Conservation (phyloP, 1,284 basidiomycete species). For the Microbotryum lychnidis-dioicae region DNA sequence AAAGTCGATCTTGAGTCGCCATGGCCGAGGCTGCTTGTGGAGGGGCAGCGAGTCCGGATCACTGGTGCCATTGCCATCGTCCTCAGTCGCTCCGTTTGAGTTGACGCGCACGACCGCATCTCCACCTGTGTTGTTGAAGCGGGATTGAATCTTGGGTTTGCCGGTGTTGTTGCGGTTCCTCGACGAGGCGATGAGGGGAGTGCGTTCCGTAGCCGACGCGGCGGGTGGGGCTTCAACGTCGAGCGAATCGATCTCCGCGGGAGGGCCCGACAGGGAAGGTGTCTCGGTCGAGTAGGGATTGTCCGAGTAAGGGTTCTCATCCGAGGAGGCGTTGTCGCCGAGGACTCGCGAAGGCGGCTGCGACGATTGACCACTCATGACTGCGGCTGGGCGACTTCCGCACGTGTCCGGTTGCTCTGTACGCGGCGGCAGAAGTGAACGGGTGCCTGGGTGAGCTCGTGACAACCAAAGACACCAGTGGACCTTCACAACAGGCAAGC, state of each 20-base stretch:
- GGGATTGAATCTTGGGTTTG: background rate
- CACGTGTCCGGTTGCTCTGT: too few species aligned
- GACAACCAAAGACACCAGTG: too few species aligned
- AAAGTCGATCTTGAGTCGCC: conserved; percentile 19
- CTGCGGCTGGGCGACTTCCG: too few species aligned
- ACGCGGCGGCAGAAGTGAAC: too few species aligned
- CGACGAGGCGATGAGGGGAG: conserved; percentile 4
- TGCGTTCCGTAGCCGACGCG: conserved; percentile 2
- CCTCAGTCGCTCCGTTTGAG: background rate
- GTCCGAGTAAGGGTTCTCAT: too few species aligned
- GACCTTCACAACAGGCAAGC: too few species aligned
- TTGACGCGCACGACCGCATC: background rate
- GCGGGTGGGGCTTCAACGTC: conserved; percentile 8
- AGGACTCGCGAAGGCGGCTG: too few species aligned
- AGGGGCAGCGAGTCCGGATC: background rate
- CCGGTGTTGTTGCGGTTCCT: conserved; percentile 2
- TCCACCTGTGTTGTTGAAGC: conserved; percentile 3
- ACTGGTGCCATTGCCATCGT: background rate
- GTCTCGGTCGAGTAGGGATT: too few species aligned
- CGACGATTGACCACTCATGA: too few species aligned
- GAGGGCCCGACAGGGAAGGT: too few species aligned
- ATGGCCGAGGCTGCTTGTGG: conserved; percentile 5
- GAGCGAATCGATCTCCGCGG: conserved; percentile 12
- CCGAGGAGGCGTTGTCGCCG: too few species aligned
- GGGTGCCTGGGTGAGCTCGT: too few species aligned